Evolutionary conservation across 1,284 basidiomycete species (phyloP), one percentile per base, ranked within the genome.

Genomic region (Sutorius eximius): DNA sequence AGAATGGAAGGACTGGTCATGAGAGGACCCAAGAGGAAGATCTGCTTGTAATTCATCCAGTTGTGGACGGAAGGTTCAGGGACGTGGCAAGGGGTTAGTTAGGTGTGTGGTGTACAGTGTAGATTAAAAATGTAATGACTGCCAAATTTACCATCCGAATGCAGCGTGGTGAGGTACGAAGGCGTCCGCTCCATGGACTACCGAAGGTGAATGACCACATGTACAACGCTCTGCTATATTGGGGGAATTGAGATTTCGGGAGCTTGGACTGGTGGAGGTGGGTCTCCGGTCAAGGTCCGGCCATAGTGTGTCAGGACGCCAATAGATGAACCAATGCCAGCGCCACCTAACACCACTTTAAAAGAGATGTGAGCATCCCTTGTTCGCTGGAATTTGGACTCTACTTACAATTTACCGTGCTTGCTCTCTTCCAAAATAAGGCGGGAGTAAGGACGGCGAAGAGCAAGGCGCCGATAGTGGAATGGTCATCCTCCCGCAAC

Each of bases 21-120:
- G 64, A 73, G 38, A 59, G 65, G 22, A 70, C 64, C 29, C 50
- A 71, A 22, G 76, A 77, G 24, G 76, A 79, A 10, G 84, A 91
- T 62, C 65, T 93, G 54, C 73, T 86, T 3, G 77, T 82, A 8
- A 82, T 92, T 18, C 79, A 82, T 53, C 91, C 89, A 0, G 71
- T 78, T 40, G 74, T 90, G 27, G 91, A 94, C 69, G 89, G 86
- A 3, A 77, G 91, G 57, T 68, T 93, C 62, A 82, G 77, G 62
- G 84, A 93, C 57, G 74, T 82, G 56, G 86, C 75, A 20, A 75
- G 77, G 51, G 33, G 33, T 55, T 64, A 59, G 46, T 50, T 37
- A 9, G 41, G 53, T 49, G 56, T 30, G 27, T 49, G 46, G 36
- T 55, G 50, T 55, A 56, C 45, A 46, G 29, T 50, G 55, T 57